phyloP scores from a whole-genome alignment of 2,329 filamentous ascomycete genomes.

The Aspergillus sp. region DNA sequence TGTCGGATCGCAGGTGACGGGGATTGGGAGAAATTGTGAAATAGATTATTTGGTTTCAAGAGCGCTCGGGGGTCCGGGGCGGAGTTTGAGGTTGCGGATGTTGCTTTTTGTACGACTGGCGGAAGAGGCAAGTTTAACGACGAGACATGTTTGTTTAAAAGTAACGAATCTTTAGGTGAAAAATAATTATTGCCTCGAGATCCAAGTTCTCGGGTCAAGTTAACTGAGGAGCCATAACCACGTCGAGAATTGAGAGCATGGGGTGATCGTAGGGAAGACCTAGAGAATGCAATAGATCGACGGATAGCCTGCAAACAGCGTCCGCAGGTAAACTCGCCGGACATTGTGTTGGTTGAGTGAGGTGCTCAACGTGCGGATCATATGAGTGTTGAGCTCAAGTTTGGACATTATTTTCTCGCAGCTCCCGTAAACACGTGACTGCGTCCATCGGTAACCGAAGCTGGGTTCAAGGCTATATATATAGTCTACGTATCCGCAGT shows the following conservation, averaged over 20 bases:
- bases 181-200: conserved; percentile 26
- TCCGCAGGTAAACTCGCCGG: conserved; percentile 41
- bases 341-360: conserved; percentile 30
- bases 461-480: neutral
- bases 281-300: conserved; percentile 26
- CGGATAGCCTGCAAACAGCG: conserved; percentile 40
- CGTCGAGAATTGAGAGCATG: conserved; percentile 25
- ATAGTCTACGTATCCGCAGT: neutral
- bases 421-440: neutral
- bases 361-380: neutral
- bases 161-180: conserved; percentile 18
- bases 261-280: conserved; percentile 23
- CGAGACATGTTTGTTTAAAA: conserved; percentile 19
- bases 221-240: conserved; percentile 24
- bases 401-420: neutral
- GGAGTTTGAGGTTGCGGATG: conserved; percentile 24
- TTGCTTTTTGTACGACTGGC: conserved; percentile 26
- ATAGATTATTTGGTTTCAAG: conserved; percentile 76
- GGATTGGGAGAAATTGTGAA: conserved; percentile 87
- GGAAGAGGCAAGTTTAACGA: conserved; percentile 13
- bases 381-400: conserved; percentile 9
- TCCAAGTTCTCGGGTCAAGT: conserved; percentile 29
- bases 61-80: conserved; percentile 38
- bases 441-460: neutral
- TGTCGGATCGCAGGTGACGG: conserved; percentile 84